These are phyloP conservation scores for Boletus patriciae DNA, from an alignment of 768 basidiomycete genomes.

Conservation along the genomic window DNA sequence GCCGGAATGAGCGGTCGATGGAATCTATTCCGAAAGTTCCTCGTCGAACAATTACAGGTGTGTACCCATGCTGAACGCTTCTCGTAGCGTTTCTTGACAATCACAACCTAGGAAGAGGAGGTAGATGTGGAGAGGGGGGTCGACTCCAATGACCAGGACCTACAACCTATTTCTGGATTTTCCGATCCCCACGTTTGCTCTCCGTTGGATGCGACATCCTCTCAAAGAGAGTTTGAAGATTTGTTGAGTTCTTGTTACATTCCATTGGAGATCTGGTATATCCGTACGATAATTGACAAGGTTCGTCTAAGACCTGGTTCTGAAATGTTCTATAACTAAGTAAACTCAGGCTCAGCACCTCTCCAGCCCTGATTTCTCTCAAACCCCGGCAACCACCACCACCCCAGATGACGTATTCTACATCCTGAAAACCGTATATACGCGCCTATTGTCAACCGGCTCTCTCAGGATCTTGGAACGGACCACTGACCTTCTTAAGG, in stretches of 20 bases:
- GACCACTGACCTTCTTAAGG: slow-evolving; percentile 62
- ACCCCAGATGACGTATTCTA: slow-evolving; percentile 96
- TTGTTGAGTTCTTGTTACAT: slow-evolving; percentile 75
- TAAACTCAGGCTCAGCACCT: slow-evolving; percentile 76
- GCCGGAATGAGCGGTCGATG: slow-evolving; percentile 91
- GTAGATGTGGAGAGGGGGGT: slow-evolving; percentile 1
- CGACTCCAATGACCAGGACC: slow-evolving; percentile 2
- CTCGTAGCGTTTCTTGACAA: background rate
- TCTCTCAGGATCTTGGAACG: slow-evolving; percentile 57
- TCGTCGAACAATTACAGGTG: slow-evolving; percentile 72
- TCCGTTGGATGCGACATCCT: slow-evolving; percentile 48
- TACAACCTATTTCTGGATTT: background rate
- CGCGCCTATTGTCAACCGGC: slow-evolving; percentile 77
- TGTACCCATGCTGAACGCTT: slow-evolving; percentile 6
- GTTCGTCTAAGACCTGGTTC: slow-evolving; percentile 38
- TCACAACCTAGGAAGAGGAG: slow-evolving; percentile 19
- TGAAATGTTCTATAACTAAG: background rate
- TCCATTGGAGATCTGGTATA: slow-evolving; percentile 92
- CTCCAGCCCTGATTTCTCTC: slow-evolving; percentile 68
- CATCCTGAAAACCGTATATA: slow-evolving; percentile 82
- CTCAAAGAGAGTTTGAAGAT: slow-evolving; percentile 60
- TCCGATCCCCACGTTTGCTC: background rate
- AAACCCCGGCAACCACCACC: slow-evolving; percentile 65
- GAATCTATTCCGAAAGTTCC: slow-evolving; percentile 87
- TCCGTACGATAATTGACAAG: slow-evolving; percentile 83